Evolutionary conservation across 2,329 filamentous ascomycete species (phyloP).

Genomic region (Pestalotiopsis sp.): DNA sequence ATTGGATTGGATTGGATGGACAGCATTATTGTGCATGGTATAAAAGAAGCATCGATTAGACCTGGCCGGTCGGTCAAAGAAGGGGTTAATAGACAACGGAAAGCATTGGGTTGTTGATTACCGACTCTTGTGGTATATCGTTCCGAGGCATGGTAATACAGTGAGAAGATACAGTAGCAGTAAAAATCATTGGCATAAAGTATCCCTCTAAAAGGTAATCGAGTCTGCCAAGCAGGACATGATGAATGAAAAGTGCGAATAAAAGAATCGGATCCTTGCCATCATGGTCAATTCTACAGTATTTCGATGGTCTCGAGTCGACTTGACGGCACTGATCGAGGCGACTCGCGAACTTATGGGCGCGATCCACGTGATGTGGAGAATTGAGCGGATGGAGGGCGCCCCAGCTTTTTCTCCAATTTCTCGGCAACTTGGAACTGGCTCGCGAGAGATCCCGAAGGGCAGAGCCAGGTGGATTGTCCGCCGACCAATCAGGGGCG

Average conservation of each 20-base stretch:
- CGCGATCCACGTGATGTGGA: slow-evolving; percentile 7
- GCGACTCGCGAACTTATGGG: not conserved
- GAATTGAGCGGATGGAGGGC: not conserved
- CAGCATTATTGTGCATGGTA: slow-evolving; percentile 15
- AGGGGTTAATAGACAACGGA: not conserved
- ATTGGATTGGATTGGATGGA: slow-evolving; percentile 2
- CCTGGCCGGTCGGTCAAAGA: not conserved
- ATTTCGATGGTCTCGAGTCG: not conserved
- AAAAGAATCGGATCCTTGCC: not conserved
- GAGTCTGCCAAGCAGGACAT: no score
- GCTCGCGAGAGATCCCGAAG: slow-evolving; percentile 8
- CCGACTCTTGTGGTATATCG: no score
- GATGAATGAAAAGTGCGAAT: no score
- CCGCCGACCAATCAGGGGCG: not conserved
- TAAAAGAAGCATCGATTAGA: not conserved
- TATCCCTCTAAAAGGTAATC: no score
- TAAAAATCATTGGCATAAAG: no score
- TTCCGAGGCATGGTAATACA: no score
- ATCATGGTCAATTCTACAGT: not conserved
- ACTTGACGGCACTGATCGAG: not conserved
- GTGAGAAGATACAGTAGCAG: no score
- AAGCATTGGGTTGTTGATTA: not conserved
- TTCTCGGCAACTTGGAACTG: slow-evolving; percentile 5
- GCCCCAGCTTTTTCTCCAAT: slow-evolving; percentile 10
- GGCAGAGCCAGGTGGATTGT: not conserved